Conservation (phyloP, 2,329 filamentous ascomycete genomes). For the Microcera coccophila region DNA sequence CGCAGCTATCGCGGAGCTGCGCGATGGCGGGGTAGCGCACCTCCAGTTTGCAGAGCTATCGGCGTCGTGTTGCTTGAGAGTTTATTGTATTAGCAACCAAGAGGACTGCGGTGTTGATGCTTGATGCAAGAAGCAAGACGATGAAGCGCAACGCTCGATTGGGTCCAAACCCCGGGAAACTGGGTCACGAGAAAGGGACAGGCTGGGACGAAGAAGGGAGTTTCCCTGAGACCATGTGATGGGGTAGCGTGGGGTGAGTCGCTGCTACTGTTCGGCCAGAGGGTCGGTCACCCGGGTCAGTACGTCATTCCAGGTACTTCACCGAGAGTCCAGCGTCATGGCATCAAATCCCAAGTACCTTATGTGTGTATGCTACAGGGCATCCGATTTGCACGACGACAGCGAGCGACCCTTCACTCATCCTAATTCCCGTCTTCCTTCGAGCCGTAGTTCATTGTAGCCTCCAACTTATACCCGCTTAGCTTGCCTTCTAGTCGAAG, state of each 20-base stretch:
- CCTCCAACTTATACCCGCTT: too few species aligned
- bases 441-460: too few species aligned
- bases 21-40: conserved; percentile 19
- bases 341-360: too few species aligned
- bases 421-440: too few species aligned
- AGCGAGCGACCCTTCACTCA: too few species aligned
- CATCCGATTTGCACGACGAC: too few species aligned
- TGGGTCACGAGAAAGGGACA: conserved; percentile 15
- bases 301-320: too few species aligned
- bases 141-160: background rate
- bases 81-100: too few species aligned
- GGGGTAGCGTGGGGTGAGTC: conserved; percentile 3
- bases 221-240: conserved; percentile 14
- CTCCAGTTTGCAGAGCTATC: conserved; percentile 13
- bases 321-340: conserved; percentile 2
- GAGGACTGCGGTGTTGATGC: too few species aligned
- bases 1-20: conserved; percentile 12
- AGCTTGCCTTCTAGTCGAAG: too few species aligned
- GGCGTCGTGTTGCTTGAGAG: conserved; percentile 12
- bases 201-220: background rate
- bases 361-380: too few species aligned
- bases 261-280: background rate
- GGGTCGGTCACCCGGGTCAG: conserved; percentile 1
- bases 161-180: background rate
- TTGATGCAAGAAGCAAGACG: background rate